A percentile compares a stretch with the other conserved stretches of the same genome.
Evolutionary conservation across 768 basidiomycete species (phyloP).

Genomic region (Glaciozyma martinii): DNA sequence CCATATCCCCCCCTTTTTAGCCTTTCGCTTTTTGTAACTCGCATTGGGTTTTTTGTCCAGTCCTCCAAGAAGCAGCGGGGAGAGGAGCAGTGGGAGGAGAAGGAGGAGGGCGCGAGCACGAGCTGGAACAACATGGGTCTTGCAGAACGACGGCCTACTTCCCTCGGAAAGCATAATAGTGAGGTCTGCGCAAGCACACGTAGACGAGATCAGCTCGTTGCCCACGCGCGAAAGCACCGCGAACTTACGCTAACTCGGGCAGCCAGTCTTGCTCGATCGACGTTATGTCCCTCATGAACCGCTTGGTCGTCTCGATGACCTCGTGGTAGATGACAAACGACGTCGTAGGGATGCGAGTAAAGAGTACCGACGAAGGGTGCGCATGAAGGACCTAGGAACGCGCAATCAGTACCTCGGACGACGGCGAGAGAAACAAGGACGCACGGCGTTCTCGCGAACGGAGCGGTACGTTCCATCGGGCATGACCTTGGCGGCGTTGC

Average conservation of each 20-base stretch:
- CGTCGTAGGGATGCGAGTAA: conserved; percentile 79
- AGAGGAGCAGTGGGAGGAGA: too few species aligned
- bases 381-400: conserved; percentile 62
- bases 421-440: conserved; percentile 31
- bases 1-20: too few species aligned
- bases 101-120: too few species aligned
- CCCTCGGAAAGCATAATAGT: conserved; percentile 23
- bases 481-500: conserved; percentile 81
- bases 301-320: conserved; percentile 82
- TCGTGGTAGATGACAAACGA: conserved; percentile 67
- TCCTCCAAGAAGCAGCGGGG: too few species aligned
- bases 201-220: background rate
- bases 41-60: too few species aligned
- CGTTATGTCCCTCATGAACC: conserved; percentile 84
- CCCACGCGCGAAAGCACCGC: background rate
- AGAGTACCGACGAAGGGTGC: conserved; percentile 88
- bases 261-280: conserved; percentile 95
- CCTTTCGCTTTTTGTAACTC: too few species aligned
- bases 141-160: background rate
- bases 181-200: conserved; percentile 7
- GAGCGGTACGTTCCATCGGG: conserved; percentile 89
- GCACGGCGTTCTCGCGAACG: conserved; percentile 71
- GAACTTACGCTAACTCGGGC: conserved; percentile 39
- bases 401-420: background rate
- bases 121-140: too few species aligned